A percentile compares a stretch with the other conserved stretches of the same genome.
These are phyloP conservation scores for Lipomyces orientalis DNA, from an alignment of 805 yeast genomes.

Conservation along the genomic window DNA sequence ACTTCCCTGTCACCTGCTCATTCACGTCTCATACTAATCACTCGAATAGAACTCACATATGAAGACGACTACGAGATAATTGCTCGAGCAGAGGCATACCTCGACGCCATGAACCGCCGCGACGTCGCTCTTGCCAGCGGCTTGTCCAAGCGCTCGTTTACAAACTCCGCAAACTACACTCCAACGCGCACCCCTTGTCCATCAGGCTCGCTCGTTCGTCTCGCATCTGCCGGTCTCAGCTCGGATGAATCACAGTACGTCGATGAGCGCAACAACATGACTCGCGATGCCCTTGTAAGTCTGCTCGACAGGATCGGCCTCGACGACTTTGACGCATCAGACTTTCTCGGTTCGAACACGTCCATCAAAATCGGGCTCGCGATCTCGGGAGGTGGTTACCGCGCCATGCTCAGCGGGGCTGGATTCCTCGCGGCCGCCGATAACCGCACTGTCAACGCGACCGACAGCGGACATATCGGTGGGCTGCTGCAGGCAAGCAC, in stretches of 20 bases:
- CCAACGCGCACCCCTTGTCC: slow-evolving; percentile 25
- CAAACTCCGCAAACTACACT: slow-evolving; percentile 17
- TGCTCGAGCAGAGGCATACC: slow-evolving; percentile 7
- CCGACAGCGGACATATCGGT: slow-evolving; percentile 49
- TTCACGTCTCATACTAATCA: neutral
- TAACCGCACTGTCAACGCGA: slow-evolving; percentile 49
- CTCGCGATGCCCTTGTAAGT: slow-evolving; percentile 45
- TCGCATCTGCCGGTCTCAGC: slow-evolving; percentile 15
- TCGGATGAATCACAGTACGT: slow-evolving; percentile 39
- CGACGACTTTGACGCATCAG: slow-evolving; percentile 48
- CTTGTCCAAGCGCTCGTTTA: neutral
- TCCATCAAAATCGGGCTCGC: slow-evolving; percentile 50
- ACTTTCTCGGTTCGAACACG: slow-evolving; percentile 33
- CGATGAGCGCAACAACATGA: slow-evolving; percentile 27
- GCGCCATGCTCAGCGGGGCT: slow-evolving; percentile 65
- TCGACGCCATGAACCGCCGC: slow-evolving; percentile 4
- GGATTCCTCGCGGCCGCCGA: slow-evolving; percentile 63
- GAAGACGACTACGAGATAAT: neutral
- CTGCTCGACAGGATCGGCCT: slow-evolving; percentile 55
- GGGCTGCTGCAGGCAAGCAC: slow-evolving; percentile 61
- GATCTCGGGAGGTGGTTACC: slow-evolving; percentile 86
- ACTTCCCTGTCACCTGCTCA: no score
- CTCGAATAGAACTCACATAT: neutral
- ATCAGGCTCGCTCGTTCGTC: slow-evolving; percentile 26
- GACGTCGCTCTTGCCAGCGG: slow-evolving; percentile 3